Conservation (phyloP, 768 basidiomycete genomes). For the Macrolepiota fuliginosa region DNA sequence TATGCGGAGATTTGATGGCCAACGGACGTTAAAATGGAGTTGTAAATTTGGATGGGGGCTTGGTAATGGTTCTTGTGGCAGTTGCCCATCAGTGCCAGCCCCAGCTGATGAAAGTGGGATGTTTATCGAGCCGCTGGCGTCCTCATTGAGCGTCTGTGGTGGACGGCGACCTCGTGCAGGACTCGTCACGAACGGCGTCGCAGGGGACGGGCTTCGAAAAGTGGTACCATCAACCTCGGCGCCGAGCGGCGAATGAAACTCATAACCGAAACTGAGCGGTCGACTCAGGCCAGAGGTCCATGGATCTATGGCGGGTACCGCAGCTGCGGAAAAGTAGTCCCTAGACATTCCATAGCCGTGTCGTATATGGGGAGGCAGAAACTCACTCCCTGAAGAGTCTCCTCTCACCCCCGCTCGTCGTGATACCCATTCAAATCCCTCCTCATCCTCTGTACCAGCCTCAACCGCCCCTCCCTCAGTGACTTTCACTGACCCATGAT, state of each 20-base stretch:
- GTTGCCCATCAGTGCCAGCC: conserved; percentile 16
- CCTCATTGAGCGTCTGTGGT: conserved; percentile 8
- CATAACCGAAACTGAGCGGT: conserved; percentile 2
- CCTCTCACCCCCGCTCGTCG: conserved; percentile 57
- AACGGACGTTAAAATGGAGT: conserved; percentile 80
- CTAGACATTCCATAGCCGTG: conserved; percentile 54
- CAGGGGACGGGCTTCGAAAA: conserved; percentile 33
- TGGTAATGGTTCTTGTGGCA: conserved; percentile 27
- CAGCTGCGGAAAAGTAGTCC: conserved; percentile 55
- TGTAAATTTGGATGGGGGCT: conserved; percentile 72
- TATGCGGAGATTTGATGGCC: conserved; percentile 86
- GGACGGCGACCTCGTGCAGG: neutral
- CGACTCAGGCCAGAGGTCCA: conserved; percentile 4
- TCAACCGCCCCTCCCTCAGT: conserved; percentile 33
- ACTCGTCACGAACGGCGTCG: conserved; percentile 27
- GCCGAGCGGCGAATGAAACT: neutral
- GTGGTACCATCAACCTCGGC: conserved; percentile 25
- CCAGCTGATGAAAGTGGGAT: conserved; percentile 21
- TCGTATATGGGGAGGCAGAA: conserved; percentile 65
- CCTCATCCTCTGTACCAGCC: conserved; percentile 50
- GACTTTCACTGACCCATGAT: conserved; percentile 50
- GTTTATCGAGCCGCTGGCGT: conserved; percentile 13
- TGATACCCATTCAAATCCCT: conserved; percentile 82
- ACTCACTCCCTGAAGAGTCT: conserved; percentile 46
- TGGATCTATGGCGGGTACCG: conserved; percentile 17